Conservation (phyloP, 768 basidiomycete species). For the Fomitopsis serialis region DNA sequence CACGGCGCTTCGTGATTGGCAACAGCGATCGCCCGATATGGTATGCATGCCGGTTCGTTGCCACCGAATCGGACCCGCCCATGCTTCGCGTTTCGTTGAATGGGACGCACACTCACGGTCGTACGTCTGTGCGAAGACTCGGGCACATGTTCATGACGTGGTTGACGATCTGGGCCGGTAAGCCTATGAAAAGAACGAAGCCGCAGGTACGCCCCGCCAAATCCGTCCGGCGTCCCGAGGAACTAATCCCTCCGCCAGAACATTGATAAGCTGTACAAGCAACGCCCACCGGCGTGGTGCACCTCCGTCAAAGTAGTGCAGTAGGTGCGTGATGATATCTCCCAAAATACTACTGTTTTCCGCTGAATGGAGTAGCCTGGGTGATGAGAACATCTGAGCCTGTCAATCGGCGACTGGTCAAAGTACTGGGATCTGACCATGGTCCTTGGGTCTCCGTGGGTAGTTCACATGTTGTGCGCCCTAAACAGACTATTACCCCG, state of each 20-base stretch:
- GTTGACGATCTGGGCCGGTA: background rate
- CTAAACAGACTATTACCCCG: too few species aligned
- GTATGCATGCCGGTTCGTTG: background rate
- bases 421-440: too few species aligned
- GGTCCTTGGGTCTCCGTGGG: too few species aligned
- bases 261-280: too few species aligned
- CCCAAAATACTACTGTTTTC: too few species aligned
- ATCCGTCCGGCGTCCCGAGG: background rate
- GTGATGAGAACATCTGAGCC: too few species aligned
- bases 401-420: too few species aligned
- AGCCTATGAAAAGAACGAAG: background rate
- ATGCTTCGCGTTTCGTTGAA: background rate
- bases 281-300: too few species aligned
- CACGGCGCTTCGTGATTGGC: background rate
- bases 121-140: background rate
- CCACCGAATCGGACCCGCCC: background rate
- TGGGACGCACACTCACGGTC: background rate
- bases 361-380: too few species aligned
- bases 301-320: too few species aligned
- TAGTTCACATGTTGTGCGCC: too few species aligned
- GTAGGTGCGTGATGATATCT: too few species aligned
- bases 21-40: background rate
- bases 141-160: background rate
- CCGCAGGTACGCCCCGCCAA: background rate
- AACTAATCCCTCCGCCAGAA: background rate